Base-by-base conservation (phyloP, 768 basidiomycete genomes). In the Mycena belliarum region DNA sequence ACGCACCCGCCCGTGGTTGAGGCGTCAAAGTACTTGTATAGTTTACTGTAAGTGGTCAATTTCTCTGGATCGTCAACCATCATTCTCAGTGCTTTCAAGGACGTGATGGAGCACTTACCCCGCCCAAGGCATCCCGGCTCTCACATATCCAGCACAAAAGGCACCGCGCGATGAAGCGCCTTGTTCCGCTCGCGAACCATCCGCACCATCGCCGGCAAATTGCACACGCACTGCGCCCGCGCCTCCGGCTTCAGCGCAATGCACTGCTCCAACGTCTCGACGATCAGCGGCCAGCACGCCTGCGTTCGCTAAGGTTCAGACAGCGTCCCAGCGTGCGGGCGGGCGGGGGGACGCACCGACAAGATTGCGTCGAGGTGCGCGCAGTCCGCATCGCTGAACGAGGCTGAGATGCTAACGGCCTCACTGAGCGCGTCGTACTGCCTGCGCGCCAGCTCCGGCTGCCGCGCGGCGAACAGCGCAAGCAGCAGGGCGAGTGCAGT, bases 401-500 rank as follows among this genome's bases (percentile, higher is more conserved):
- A 6, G 8, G 32, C 23, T 4, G 55, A 53, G 32, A 61, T 43
- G 16, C 52, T 48, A 26, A 54, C 28, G 7, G 57, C 45, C 46
- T 61, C 60, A 1, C 18, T 11, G 32, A 60, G 6, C 2, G 40
- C 42, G 4, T 53, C 45, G 7, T 48, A 28, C 26, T 59, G 54
- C 54, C 51, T 63, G 28, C 21, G 35, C 16, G 9, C 4, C 21
- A 58, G 29, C 32, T 55, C 54, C 11, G 20, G 26, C 26, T 53
- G 37, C 23, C 49, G 33, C 29, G 18, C 11, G 5, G 50, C 62
- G 62, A 48, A 63, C 32, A 76, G 75, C 35, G 79, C 74, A 73
- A 76, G 47, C 10, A 61, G 55, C 10, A 8, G 21, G 1, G 47
- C n/a, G 26, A 44, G 9, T 4, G 47, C 56, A 10, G 56, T 61